Evolutionary conservation across 2,329 filamentous ascomycete species (phyloP), one percentile per base, ranked within the genome.

Genomic region (Berkeleyomyces basicola): DNA sequence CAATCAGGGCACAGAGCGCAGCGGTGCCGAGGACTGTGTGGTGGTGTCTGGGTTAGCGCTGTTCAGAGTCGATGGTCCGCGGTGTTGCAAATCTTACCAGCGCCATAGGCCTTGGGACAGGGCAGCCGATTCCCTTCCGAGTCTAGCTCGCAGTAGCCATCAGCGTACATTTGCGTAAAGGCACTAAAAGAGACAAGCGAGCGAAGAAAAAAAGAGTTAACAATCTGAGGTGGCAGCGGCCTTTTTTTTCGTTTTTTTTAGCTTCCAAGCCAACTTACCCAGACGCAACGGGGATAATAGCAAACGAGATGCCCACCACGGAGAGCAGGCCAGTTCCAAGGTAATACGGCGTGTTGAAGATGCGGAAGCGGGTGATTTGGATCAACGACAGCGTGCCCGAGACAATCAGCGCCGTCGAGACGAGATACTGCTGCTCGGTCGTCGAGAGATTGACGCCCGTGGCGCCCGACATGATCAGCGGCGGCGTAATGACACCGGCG

Each of bases 241-340:
- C 4, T 14, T 37, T 11, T n/a, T 11, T 55, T 9, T 9, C 33
- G 3, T 14, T 37, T 11, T n/a, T 11, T 55, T 9, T 9, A 2
- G 33, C 16, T 16, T 31, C 46, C 46, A 49, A 9, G 10, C 14
- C 0, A 31, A 61, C 65, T 61, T 61, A 66, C 65, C 87, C 86
- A 40, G 79, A 80, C 1, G 87, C 86, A 36, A 90, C 82, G 3
- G 86, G 82, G 65, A 91, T 88, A 65, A 87, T 85, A 55, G 86
- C 79, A 70, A 92, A 92, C 0, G 87, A 88, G 14, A 89, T 86
- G 14, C 86, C 87, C 3, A 90, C 86, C 3, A 90, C 89, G 0
- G 86, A 89, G 64, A 93, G 84, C 33, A 93, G 74, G 2, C 89
- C 89, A 0, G 89, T 93, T 9, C 89, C 87, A 64, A 90, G 74